Base-by-base conservation (phyloP, 2,329 filamentous ascomycete species). In the Trichophyton rubrum region DNA sequence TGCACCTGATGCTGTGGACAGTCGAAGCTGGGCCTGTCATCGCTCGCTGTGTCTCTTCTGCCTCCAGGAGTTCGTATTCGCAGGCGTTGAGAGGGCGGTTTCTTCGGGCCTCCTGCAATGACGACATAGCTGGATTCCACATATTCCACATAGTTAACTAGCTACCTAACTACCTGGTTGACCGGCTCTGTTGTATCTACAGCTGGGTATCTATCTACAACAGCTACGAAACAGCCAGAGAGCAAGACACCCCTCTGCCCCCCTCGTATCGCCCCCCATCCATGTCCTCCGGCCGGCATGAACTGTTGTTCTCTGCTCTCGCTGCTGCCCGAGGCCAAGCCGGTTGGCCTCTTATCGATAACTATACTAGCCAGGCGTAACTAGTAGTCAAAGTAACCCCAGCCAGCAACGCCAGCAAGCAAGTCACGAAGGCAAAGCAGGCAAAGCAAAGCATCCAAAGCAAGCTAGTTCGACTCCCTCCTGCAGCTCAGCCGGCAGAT, bases 201-300 rank as follows among this genome's bases (percentile, higher is more conserved):
- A 27, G 24, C 24, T 27, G 24, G 2, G n/a, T n/a, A n/a, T n/a
- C n/a, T n/a, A n/a, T n/a, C n/a, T n/a, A 5, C 24, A 27, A 1
- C 24, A 27, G 24, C 22, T 24, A 1, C 2, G n/a, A n/a, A 24
- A 3, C 22, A 24, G 22, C 22, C 22, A 30, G 27, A 30, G 27
- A 30, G 27, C 27, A 30, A 30, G 27, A 30, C 27, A 7, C 27
- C 6, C 27, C 27, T 30, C 27, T 30, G 27, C 27, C 27, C 7
- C 27, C 33, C 24, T 47, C 43, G 20, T 43, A 47, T 53, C 22
- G 49, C 47, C 11, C 11, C 4, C 49, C 22, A 53, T 53, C 49
- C 49, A 53, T 53, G 49, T 53, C 49, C 40, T n/a, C 49, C 27
- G 22, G 49, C 49, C 49, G 49, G 49, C 49, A 53, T 53, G 49